These are phyloP conservation scores for Pleurotus salmoneostramineus DNA, from an alignment of 768 basidiomycete species.

Conservation along the genomic window DNA sequence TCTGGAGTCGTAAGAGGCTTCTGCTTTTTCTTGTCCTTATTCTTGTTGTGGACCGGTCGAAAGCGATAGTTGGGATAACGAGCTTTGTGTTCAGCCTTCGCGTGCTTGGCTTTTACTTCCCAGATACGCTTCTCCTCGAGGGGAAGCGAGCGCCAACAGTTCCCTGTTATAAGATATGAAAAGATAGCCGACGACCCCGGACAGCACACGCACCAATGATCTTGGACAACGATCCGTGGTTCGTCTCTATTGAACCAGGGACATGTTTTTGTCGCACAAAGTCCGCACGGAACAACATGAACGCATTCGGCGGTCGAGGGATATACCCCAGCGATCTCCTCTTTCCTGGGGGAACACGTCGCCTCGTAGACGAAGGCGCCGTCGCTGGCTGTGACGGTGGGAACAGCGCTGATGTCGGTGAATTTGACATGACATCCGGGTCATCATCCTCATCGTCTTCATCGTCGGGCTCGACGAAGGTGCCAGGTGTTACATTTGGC, in stretches of 20 bases:
- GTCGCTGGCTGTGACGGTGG: constrained; percentile 48
- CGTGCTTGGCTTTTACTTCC: constrained; percentile 70
- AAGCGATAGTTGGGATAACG: constrained; percentile 66
- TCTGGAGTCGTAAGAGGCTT: constrained; percentile 37
- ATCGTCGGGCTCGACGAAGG: constrained; percentile 34
- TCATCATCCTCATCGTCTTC: constrained; percentile 15
- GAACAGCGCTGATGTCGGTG: constrained; percentile 40
- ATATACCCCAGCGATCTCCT: constrained; percentile 62
- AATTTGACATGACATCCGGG: constrained; percentile 23
- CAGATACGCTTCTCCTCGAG: constrained; percentile 68
- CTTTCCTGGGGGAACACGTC: constrained; percentile 57
- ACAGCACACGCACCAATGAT: constrained; percentile 52
- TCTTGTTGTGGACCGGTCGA: constrained; percentile 51
- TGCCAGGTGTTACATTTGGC: constrained; percentile 55
- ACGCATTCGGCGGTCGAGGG: constrained; percentile 80
- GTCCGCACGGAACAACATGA: constrained; percentile 83
- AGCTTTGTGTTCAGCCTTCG: constrained; percentile 68
- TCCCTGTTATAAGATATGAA: constrained; percentile 39
- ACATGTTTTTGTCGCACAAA: constrained; percentile 80
- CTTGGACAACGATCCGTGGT: constrained; percentile 70
- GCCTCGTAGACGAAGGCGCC: constrained; percentile 32
- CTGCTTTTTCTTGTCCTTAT: constrained; percentile 37
- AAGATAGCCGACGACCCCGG: constrained; percentile 23
- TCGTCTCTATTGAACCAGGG: constrained; percentile 73
- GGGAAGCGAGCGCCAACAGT: constrained; percentile 72